Evolutionary conservation across 225 moss, liverwort and hornwort species (phyloP), one percentile per base, ranked within the genome.

Genomic region (Sphagnum tenellum): DNA sequence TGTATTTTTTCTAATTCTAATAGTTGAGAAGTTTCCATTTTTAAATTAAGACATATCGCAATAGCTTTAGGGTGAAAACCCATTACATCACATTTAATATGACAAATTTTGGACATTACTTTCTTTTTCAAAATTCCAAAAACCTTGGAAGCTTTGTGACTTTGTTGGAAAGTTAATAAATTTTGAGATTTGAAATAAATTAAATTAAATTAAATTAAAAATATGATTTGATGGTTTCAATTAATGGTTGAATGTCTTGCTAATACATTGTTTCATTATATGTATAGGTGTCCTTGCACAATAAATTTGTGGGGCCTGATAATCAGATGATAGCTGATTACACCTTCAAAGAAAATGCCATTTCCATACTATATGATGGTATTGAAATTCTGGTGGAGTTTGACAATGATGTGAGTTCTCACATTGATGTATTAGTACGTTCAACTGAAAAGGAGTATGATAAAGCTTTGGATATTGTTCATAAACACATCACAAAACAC

Each of bases 301-400:
- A 64, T 49, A 4, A 49, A 29, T 6, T 49, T 64, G 8, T 63
- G n/a, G 8, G 3, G 6, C 63, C n/a, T 47, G 46, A 63, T 5
- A 63, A 12, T n/a, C 3, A 12, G 29, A 9, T 4, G 3, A 14
- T 4, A 64, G 5, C 6, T 29, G 12, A 3, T 7, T 64, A 64
- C 64, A 48, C n/a, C 5, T 7, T 48, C 6, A 7, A 64, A 12
- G 29, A 49, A 10, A 45, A 64, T 47, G 4, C 47, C 48, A 64
- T 64, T 8, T 14, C 8, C 3, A 47, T 64, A 14, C 47, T 49
- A 0, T 14, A 11, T 10, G 47, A 64, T 11, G 50, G 47, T 51
- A 64, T 64, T 7, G 64, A 64, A 9, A 44, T 51, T 12, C 4
- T 48, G 9, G 7, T 64, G 51, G 64, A 64, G 47, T 49, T 45